phyloP scores from a whole-genome alignment of 108 stramenopile genomes.

The Conticribra weissflogii region DNA sequence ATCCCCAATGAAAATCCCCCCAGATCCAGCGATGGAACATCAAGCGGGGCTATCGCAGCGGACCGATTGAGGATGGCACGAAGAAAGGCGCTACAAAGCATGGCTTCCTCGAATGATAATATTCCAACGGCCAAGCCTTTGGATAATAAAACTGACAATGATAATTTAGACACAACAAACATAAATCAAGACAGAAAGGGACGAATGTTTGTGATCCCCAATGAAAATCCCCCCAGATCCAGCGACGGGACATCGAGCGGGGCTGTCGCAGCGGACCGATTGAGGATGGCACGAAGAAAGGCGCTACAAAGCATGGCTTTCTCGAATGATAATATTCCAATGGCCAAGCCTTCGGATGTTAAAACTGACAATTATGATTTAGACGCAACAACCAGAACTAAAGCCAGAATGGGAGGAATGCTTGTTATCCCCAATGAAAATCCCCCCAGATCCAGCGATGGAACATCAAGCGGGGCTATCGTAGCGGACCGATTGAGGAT shows the following conservation, averaged over 20 bases:
- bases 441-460: conserved; percentile 37
- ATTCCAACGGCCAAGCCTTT: too few relatives aligned
- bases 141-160: conserved; percentile 2
- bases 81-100: conserved; percentile 20
- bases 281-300: conserved; percentile 33
- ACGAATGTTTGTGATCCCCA: background rate
- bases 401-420: conserved; percentile 11
- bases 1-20: conserved; percentile 27
- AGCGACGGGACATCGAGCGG: conserved; percentile 49
- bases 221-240: conserved; percentile 34
- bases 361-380: too few relatives aligned
- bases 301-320: conserved; percentile 20
- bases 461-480: conserved; percentile 46
- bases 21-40: conserved; percentile 42
- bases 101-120: too few relatives aligned
- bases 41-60: conserved; percentile 30
- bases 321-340: too few relatives aligned
- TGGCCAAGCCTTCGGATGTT: too few relatives aligned
- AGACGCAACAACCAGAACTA: background rate
- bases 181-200: conserved; percentile 4
- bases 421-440: conserved; percentile 22
- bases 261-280: conserved; percentile 29
- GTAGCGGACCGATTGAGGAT: conserved; percentile 30
- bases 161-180: background rate
- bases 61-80: conserved; percentile 40